Evolutionary conservation across 169 alveolate species (phyloP).

Genomic region (Neospora caninum): DNA sequence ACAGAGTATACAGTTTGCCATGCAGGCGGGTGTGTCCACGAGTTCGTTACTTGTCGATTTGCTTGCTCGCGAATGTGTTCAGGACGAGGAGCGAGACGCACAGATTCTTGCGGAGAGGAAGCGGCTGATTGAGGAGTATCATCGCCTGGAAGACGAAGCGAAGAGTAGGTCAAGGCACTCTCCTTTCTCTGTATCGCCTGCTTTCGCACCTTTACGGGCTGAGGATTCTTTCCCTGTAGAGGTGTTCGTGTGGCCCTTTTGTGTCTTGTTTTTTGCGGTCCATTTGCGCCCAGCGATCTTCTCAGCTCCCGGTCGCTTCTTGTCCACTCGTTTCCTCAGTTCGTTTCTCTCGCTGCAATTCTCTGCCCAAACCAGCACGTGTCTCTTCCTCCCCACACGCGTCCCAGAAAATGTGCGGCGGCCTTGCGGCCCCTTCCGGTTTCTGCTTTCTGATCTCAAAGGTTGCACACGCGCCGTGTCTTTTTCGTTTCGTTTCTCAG

Average conservation of each 20-base stretch:
- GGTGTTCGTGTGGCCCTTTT: too few species aligned
- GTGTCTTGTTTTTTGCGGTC: too few species aligned
- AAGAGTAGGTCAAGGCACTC: not conserved
- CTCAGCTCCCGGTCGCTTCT: too few species aligned
- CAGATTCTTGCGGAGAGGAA: slow-evolving; percentile 3
- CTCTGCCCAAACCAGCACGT: too few species aligned
- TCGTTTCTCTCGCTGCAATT: too few species aligned
- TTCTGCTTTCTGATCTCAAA: not conserved
- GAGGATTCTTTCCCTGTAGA: too few species aligned
- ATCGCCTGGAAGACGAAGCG: slow-evolving; percentile 28
- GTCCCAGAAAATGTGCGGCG: not conserved
- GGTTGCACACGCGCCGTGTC: not conserved
- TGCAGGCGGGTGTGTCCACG: too few species aligned
- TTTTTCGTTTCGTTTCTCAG: not conserved
- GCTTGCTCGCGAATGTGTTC: not conserved
- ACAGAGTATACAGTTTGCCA: not conserved
- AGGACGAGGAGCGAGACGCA: slow-evolving; percentile 66
- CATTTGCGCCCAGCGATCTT: too few species aligned
- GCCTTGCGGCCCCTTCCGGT: not conserved
- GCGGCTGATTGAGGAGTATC: slow-evolving; percentile 53
- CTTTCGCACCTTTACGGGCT: too few species aligned
- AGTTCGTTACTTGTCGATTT: not conserved
- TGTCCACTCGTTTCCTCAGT: too few species aligned
- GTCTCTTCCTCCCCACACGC: not conserved
- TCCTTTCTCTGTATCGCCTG: too few species aligned